phyloP scores from a whole-genome alignment of 768 basidiomycete genomes.

The Kwoniella bestiolae region DNA sequence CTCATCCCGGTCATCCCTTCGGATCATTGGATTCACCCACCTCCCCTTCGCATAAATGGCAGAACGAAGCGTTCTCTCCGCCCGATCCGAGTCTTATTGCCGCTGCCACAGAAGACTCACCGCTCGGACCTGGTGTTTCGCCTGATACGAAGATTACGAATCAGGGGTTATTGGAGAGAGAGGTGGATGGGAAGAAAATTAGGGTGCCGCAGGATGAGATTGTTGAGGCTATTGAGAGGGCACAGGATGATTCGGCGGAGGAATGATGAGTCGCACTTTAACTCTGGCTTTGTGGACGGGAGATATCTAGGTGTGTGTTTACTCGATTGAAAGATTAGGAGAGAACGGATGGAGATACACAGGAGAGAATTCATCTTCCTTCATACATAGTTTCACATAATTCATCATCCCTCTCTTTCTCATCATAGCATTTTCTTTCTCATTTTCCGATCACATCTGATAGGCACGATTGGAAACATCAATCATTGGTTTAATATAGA shows the following conservation, averaged over 20 bases:
- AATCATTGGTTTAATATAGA: too few relatives aligned
- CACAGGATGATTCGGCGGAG: slow-evolving; percentile 16
- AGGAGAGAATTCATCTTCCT: too few relatives aligned
- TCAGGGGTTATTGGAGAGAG: slow-evolving; percentile 48
- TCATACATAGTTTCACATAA: too few relatives aligned
- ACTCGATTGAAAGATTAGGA: too few relatives aligned
- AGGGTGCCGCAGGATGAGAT: slow-evolving; percentile 55
- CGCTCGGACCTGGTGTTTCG: slow-evolving; percentile 55
- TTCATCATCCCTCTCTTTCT: too few relatives aligned
- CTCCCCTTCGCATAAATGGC: slow-evolving; percentile 15
- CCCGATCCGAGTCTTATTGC: slow-evolving; percentile 51
- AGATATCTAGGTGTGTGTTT: too few relatives aligned
- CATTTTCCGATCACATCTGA: too few relatives aligned
- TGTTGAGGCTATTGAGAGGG: slow-evolving; percentile 37
- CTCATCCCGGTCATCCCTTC: slow-evolving; percentile 16
- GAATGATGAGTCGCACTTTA: not conserved
- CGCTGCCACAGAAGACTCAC: slow-evolving; percentile 44
- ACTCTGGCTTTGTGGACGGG: too few relatives aligned
- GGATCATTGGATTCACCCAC: not conserved
- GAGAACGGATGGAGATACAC: too few relatives aligned
- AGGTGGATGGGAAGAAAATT: slow-evolving; percentile 44
- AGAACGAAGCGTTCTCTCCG: slow-evolving; percentile 45
- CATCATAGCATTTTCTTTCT: too few relatives aligned
- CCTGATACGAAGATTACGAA: slow-evolving; percentile 42
- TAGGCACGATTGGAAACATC: too few relatives aligned